Evolutionary conservation across 345 rosid species (phyloP), one percentile per base, ranked within the genome.

Genomic region (Zanthoxylum bungeanum): DNA sequence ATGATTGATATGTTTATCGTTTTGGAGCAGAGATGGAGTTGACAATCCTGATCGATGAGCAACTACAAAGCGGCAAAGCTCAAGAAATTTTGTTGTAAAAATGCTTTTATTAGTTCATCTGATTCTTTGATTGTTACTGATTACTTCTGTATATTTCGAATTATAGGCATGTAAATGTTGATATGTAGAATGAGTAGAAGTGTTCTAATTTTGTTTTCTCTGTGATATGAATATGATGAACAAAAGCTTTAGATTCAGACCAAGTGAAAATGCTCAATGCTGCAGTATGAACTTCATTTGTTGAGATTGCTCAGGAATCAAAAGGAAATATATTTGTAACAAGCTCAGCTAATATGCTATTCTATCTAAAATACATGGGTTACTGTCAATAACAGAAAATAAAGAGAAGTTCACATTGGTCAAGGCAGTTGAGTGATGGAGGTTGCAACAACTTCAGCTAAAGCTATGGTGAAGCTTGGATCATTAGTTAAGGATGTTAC

Each of bases 401-500:
- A n/a, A n/a, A n/a, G n/a, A n/a, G n/a, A n/a, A 10, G 10, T 53
- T 8, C n/a, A 28, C 63, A 1, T 12, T 59, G 66, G 33, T 70
- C 4, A 31, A 57, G 31, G 42, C 30, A 10, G 49, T 24, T 53
- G 55, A 30, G 30, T 53, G 40, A 85, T 76, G 27, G 84, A 79
- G 7, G 76, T 71, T 30, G 83, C 86, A 63, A 87, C 86, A 33
- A 80, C 83, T 0, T 80, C 66, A 22, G 90, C 90, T 64, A 88
- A 49, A 53, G 80, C 76, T 34, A 49, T 22, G 4, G 85, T 76
- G 76, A 86, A 82, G 52, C 57, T 68, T 14, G 84, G 86, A 61
- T 86, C 87, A 62, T 60, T 79, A 5, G 83, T 63, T n/a, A 82
- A 50, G 7, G 84, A 80, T 42, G 83, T 65, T 3, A 72, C 79